Evolutionary conservation across 805 yeast species (phyloP), one percentile per base, ranked within the genome.

Genomic region (Soucietia sequanensis): DNA sequence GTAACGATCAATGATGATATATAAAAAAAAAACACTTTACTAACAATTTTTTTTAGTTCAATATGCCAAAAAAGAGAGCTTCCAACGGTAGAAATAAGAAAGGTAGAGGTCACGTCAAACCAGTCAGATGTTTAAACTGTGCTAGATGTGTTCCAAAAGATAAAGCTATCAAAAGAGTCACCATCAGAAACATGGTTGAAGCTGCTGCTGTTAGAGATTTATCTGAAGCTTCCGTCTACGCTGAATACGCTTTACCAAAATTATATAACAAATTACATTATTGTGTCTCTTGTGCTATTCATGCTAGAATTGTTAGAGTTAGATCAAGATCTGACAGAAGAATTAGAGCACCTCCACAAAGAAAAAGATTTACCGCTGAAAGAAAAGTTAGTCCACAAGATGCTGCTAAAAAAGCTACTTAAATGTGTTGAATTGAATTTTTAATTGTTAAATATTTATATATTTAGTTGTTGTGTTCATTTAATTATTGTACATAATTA

Each of bases 81-180:
- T 89, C 97, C 93, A 89, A 90, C 97, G 99, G 99, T 84, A 91
- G 99, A 83, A 93, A 93, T 95, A 93, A 93, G 95, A 90, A 89
- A 81, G 98, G 98, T 73, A 93, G 99, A 88, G 99, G 99, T 72
- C 98, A 93, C 96, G 96, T 87, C 76, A 87, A 86, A 77, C 95
- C 96, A 72, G 97, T 91, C 68, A 90, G 99, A 85, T 93, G 99
- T 82, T 85, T 89, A 69, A 93, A 93, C 96, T 93, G 99, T 78
- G 85, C 96, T 65, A 88, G 95, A 76, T 87, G 95, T 80, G 96
- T 93, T 64, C 97, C 99, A 72, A 93, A 93, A 86, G 99, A 93
- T 75, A 93, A 93, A 85, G 98, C 99, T 75, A 93, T 93, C 87
- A 93, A 93, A 93, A 88, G 99, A 80, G 95, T 93, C 82, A 89